Evolutionary conservation across 768 basidiomycete species (phyloP), one percentile per base, ranked within the genome.

Genomic region (Termitomyces sp.): DNA sequence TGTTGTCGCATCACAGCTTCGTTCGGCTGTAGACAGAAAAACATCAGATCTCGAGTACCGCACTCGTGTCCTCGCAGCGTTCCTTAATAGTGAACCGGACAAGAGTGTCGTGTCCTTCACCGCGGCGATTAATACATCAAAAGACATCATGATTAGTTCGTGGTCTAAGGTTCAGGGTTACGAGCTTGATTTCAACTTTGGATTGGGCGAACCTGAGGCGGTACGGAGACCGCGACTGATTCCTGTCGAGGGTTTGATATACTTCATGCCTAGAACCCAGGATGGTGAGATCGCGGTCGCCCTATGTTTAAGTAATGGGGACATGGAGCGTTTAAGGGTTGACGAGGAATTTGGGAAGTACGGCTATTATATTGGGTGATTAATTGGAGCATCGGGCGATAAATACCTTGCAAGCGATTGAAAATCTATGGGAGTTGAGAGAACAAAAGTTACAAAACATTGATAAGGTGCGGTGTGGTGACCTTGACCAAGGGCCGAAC

Each of bases 81-180:
- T 57, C 23, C 59, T 66, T 25, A 8, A 53, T 32, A 62, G 58
- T 29, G 10, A 59, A 12, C 19, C 53, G 23, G 56, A 66, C 42
- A 69, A 67, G 35, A 58, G 27, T 29, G 25, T 11, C 2, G 32
- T 59, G 10, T 57, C 48, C 8, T 53, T 68, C 11, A 64, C 65
- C 1, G 68, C 64, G 19, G 52, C 45, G 2, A 34, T 69, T 8
- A 51, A 66, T 44, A 31, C 57, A 2, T 49, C 58, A 1, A 41
- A 38, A n/a, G 69, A 68, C 37, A 56, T 71, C 54, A 66, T 65
- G 67, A 56, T 69, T 3, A 68, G 66, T 51, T 71, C 68, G 11
- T 71, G 68, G 69, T 63, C 64, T 16, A 65, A 68, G 45, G 54
- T 64, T 11, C 42, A 62, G 25, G 60, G 59, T 41, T 65, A 63